Evolutionary conservation across 2,329 filamentous ascomycete species (phyloP).

Genomic region (Penicillium oxalicum): DNA sequence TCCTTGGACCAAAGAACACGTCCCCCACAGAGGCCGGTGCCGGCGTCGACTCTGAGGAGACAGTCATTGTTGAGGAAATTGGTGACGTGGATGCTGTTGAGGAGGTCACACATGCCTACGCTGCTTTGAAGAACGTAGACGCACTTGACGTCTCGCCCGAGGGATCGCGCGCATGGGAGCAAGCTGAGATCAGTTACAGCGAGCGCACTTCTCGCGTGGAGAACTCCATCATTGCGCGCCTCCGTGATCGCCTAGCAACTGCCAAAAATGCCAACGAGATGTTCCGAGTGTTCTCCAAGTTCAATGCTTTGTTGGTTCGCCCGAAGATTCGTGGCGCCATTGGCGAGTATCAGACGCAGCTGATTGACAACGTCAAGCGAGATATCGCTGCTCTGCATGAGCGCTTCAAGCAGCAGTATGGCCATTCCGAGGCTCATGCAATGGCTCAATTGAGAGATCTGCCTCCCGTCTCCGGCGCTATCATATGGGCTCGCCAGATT

Average conservation of each 20-base stretch:
- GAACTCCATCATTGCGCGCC: conserved; percentile 93
- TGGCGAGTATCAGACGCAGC: conserved; percentile 93
- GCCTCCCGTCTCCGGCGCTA: conserved; percentile 90
- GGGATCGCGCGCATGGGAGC: conserved; percentile 86
- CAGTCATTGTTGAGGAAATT: conserved; percentile 81
- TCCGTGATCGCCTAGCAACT: conserved; percentile 86
- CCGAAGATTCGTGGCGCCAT: conserved; percentile 99
- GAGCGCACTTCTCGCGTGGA: conserved; percentile 95
- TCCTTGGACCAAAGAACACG: conserved; percentile 71
- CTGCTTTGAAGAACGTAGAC: conserved; percentile 89
- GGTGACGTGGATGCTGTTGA: conserved; percentile 96
- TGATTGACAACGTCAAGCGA: conserved; percentile 96
- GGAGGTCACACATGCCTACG: conserved; percentile 91
- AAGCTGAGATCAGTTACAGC: conserved; percentile 93
- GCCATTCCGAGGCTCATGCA: conserved; percentile 91
- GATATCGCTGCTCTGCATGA: conserved; percentile 91
- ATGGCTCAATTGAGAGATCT: conserved; percentile 97
- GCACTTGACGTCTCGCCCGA: conserved; percentile 85
- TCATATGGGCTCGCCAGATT: conserved; percentile 96
- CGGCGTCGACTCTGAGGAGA: conserved; percentile 48
- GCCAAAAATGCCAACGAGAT: conserved; percentile 98
- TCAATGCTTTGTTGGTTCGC: conserved; percentile 95
- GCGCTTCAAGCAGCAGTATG: conserved; percentile 98
- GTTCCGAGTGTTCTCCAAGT: conserved; percentile 99
- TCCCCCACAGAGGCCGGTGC: conserved; percentile 46